Evolutionary conservation across 2,329 filamentous ascomycete genomes (phyloP), one percentile per base, ranked within the genome.

Genomic region (Sporothrix brunneoviolacea): DNA sequence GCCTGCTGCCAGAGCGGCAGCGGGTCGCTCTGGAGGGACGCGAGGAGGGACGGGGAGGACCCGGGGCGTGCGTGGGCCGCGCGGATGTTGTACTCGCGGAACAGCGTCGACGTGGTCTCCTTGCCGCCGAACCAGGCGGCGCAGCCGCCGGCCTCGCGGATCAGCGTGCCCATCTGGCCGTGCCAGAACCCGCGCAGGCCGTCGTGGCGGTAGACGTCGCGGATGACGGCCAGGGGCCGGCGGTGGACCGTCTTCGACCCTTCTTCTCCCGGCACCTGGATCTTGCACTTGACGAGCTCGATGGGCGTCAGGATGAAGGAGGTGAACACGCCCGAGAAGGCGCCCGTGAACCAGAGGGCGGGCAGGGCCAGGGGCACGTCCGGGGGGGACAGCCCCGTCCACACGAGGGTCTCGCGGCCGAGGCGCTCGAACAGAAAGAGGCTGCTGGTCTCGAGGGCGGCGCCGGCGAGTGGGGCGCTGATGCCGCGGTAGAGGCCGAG

Each of bases 251-350:
- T 72, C 3, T 66, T 66, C 42, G 15, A 38, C 28, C 8, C n/a
- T n/a, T n/a, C n/a, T n/a, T n/a, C n/a, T n/a, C n/a, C 50, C n/a
- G 30, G 28, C 1, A 91, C 91, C 67, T 98, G 93, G 71, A 98
- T 95, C 69, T 93, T 94, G 78, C 93, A 98, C 70, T 98, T 98
- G 64, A 98, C 87, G 47, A 98, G 80, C 70, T 98, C 93, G 58
- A 98, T 89, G 0, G 93, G 93, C 0, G 93, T 98, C 55, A 98
- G 80, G 28, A 95, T 82, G 42, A 96, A 76, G 0, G 89, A 95
- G 0, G 93, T 95, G 61, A 95, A 86, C 35, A 87, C 86, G 30
- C 93, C 93, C 1, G 91, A 86, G 52, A 88, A 84, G 43, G 88
- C 91, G 41, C 93, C 93, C 16, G 89, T 94, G 46, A 82, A 70